Percentiles rank a stretch among this genome's conserved stretches.
These are phyloP conservation scores for Alloascoidea hylecoeti DNA, from an alignment of 805 yeast genomes.

Conservation along the genomic window DNA sequence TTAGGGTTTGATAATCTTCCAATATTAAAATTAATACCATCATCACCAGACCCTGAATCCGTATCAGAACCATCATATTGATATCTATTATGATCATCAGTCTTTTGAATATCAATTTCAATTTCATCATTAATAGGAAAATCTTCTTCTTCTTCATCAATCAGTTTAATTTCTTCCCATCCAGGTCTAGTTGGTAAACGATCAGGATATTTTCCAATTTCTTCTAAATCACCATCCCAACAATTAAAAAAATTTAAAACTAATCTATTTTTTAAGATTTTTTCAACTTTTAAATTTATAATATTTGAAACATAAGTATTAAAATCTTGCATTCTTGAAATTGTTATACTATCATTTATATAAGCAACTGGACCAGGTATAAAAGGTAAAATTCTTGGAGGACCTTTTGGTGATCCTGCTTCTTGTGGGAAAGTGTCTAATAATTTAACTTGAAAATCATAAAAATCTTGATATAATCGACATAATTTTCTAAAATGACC, in stretches of 20 bases:
- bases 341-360: conserved; percentile 47
- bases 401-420: conserved; percentile 53
- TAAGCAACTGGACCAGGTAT: conserved; percentile 77
- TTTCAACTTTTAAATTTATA: conserved; percentile 39
- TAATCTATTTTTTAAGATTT: conserved; percentile 46
- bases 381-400: conserved; percentile 57
- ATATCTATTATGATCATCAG: no score
- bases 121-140: no score
- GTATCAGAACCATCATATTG: no score
- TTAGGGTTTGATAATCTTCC: no score
- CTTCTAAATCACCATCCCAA: conserved; percentile 33
- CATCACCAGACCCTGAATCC: no score
- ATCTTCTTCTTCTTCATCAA: no score
- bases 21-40: no score
- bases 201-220: conserved; percentile 10
- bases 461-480: conserved; percentile 71
- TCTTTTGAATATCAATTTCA: no score
- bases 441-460: conserved; percentile 60
- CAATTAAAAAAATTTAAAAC: conserved; percentile 48
- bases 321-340: conserved; percentile 25
- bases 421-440: conserved; percentile 62
- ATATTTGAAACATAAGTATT: conserved; percentile 28
- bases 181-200: no score
- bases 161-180: no score
- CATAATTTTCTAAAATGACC: conserved; percentile 44